Conservation (phyloP, 2,329 filamentous ascomycete species). For the Claviceps digitariae region DNA sequence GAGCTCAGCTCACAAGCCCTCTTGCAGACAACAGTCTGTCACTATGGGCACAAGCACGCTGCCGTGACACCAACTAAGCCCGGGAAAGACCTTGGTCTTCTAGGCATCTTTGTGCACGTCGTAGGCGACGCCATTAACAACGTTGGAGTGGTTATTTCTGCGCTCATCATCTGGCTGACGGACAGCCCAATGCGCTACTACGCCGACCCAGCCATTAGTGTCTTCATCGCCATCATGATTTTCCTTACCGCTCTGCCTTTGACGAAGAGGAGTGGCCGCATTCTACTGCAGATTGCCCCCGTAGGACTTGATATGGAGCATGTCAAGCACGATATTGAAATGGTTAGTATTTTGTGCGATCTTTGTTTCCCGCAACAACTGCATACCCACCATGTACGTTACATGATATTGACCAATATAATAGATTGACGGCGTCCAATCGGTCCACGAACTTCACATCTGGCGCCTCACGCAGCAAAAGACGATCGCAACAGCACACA, state of each 20-base stretch:
- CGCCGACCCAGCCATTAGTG: slow-evolving; percentile 55
- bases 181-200: slow-evolving; percentile 48
- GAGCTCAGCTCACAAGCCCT: not conserved
- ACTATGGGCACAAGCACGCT: slow-evolving; percentile 37
- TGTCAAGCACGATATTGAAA: slow-evolving; percentile 55
- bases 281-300: slow-evolving; percentile 56
- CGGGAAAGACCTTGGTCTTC: slow-evolving; percentile 52
- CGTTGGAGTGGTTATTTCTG: slow-evolving; percentile 58
- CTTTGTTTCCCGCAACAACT: not conserved
- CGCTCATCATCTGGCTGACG: slow-evolving; percentile 54
- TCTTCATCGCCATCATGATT: slow-evolving; percentile 63
- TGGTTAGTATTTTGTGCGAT: slow-evolving; percentile 24
- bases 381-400: not conserved
- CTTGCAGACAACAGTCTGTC: slow-evolving; percentile 11
- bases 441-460: slow-evolving; percentile 59
- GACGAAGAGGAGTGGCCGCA: slow-evolving; percentile 46
- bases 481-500: slow-evolving; percentile 54
- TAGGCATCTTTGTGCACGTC: slow-evolving; percentile 58
- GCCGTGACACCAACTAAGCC: slow-evolving; percentile 17
- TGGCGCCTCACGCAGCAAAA: slow-evolving; percentile 63
- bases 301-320: slow-evolving; percentile 44
- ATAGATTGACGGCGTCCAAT: slow-evolving; percentile 50
- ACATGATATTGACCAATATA: not conserved
- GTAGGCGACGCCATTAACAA: slow-evolving; percentile 65
- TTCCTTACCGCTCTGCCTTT: slow-evolving; percentile 49